Conservation (phyloP, 1,139 yeast species). For the Yamadazyma buinensis region DNA sequence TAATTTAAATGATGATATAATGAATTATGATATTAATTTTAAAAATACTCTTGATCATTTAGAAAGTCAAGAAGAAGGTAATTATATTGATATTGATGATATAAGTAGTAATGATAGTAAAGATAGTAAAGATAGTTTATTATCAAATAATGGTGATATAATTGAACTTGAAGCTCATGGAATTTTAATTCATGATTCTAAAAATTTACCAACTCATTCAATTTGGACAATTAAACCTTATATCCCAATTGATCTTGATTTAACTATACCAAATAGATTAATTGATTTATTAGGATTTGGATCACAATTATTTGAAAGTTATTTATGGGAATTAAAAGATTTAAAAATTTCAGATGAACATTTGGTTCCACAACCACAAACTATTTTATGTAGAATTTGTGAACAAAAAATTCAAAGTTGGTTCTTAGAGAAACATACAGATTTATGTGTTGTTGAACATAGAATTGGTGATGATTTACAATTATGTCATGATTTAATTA, state of each 20-base stretch:
- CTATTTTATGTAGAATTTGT: conserved; percentile 85
- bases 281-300: conserved; percentile 84
- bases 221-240: conserved; percentile 93
- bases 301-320: conserved; percentile 75
- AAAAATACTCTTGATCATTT: background rate
- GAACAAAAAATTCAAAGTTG: conserved; percentile 91
- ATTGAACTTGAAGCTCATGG: conserved; percentile 93
- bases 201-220: conserved; percentile 68
- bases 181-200: conserved; percentile 70
- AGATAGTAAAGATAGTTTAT: conserved; percentile 22
- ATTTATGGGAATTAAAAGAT: conserved; percentile 59
- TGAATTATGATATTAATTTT: conserved; percentile 1
- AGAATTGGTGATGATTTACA: conserved; percentile 79
- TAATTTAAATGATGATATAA: conserved; percentile 1
- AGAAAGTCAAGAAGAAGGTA: background rate
- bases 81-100: background rate
- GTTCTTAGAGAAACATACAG: conserved; percentile 94
- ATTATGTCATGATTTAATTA: conserved; percentile 67
- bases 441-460: conserved; percentile 83
- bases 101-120: conserved; percentile 6
- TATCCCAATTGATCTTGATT: conserved; percentile 55
- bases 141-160: conserved; percentile 55
- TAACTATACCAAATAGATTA: conserved; percentile 64
- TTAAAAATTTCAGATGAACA: conserved; percentile 59
- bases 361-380: conserved; percentile 70